Base-by-base conservation (phyloP, 768 basidiomycete species). In the Xanthoconium purpureum region DNA sequence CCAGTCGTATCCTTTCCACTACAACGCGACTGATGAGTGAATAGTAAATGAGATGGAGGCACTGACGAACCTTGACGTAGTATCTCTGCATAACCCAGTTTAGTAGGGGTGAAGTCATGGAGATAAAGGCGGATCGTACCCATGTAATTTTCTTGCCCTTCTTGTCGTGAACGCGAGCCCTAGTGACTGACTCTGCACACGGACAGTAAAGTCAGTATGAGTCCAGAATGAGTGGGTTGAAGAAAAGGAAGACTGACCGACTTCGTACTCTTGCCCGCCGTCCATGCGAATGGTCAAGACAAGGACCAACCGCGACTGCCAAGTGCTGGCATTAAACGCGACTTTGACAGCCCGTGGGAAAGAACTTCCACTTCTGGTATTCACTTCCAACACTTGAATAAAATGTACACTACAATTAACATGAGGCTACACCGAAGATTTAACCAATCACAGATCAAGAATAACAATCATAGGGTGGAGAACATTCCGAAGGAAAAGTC, bases 1-100 rank as follows among this genome's bases (percentile, higher is more conserved):
- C 47, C 73, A 73, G 30, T 54, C 58, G 61, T 84, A 87, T 10
- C 80, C 81, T 66, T 85, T 85, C 85, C 85, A 87, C 85, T 87
- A 57, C 3, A 24, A 37, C 28, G 38, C 39, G 49, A 47, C 33
- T 36, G 29, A 44, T 60, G 13, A 67, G 52, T 52, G 32, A 20
- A 44, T 18, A 15, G 18, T 13, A 32, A 18, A 36, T 29, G 20
- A 40, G 38, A 39, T 28, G 38, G 18, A 10, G 48, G 14, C 28
- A 20, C 35, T 40, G 20, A 71, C 79, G 64, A 66, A 85, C 85
- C 69, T 84, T 80, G 53, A 86, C 84, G 47, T 73, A 73, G 66
- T 81, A 87, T 73, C 76, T 77, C 84, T 85, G 61, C 37, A 56
- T 46, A 61, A 59, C 24, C 48, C 40, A 24, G 36, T 56, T 71